Evolutionary conservation across 106 monocot species (phyloP).

Genomic region (Acorus gramineus): DNA sequence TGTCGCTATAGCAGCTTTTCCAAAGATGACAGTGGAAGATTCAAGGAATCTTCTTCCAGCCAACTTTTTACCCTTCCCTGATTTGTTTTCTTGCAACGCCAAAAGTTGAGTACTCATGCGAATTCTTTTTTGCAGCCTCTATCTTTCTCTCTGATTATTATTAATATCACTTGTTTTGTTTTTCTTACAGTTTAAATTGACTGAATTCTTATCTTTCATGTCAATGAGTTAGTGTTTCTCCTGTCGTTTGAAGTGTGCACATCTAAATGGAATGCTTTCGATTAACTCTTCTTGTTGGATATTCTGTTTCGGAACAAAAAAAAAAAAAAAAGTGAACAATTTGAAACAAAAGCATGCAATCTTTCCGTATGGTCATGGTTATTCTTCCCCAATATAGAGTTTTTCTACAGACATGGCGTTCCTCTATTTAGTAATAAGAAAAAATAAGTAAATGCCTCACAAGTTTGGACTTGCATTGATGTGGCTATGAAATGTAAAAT

Average conservation of each 20-base stretch:
- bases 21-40: constrained; percentile 82
- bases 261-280: not conserved
- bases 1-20: constrained; percentile 59
- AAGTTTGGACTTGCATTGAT: too few relatives aligned
- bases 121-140: constrained; percentile 1
- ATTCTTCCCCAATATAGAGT: too few relatives aligned
- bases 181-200: constrained; percentile 77
- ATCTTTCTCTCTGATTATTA: not conserved
- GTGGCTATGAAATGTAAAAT: too few relatives aligned
- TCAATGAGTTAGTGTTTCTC: constrained; percentile 86
- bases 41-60: constrained; percentile 67
- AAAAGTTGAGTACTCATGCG: constrained; percentile 50
- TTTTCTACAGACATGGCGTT: too few relatives aligned
- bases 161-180: constrained; percentile 15
- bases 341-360: too few relatives aligned
- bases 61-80: constrained; percentile 77
- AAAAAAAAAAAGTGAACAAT: too few relatives aligned
- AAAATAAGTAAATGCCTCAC: too few relatives aligned
- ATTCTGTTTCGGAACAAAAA: too few relatives aligned
- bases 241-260: constrained; percentile 31
- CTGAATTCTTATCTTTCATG: constrained; percentile 67
- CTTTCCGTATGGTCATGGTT: too few relatives aligned
- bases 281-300: not conserved
- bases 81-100: constrained; percentile 75
- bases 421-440: too few relatives aligned